These are phyloP conservation scores for Vanderwaltozyma polyspora DNA, from an alignment of 805 yeast genomes.

Conservation along the genomic window DNA sequence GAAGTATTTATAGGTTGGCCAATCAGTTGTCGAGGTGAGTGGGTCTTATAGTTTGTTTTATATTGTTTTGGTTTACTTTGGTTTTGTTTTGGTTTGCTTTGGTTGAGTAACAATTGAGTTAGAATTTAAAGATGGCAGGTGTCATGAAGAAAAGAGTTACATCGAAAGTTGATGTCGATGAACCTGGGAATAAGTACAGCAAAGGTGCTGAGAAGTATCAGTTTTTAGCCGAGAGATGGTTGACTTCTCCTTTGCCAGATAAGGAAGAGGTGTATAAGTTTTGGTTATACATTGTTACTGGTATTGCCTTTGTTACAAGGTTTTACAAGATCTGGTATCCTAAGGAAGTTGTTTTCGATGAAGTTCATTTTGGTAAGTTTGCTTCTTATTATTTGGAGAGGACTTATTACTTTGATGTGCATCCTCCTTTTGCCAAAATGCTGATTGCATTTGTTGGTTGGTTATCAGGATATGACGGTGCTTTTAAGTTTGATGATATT, in stretches of 20 bases:
- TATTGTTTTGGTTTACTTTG: no score
- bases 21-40: no score
- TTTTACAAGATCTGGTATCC: conserved; percentile 55
- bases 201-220: conserved; percentile 7
- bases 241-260: conserved; percentile 19
- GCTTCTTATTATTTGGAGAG: conserved; percentile 79
- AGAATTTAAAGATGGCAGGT: conserved; percentile 3
- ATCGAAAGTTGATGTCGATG: conserved; percentile 13
- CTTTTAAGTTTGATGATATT: conserved; percentile 80
- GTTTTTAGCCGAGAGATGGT: conserved; percentile 20
- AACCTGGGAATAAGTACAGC: conserved; percentile 18
- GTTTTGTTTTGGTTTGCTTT: no score
- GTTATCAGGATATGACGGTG: conserved; percentile 82
- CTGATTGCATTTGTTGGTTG: conserved; percentile 85
- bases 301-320: conserved; percentile 54
- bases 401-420: conserved; percentile 90
- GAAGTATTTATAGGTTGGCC: no score
- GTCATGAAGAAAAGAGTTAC: not conserved
- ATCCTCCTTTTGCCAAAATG: conserved; percentile 95
- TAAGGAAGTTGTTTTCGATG: conserved; percentile 72
- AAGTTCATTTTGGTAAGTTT: conserved; percentile 79
- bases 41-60: no score
- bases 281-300: conserved; percentile 51
- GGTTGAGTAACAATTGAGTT: no score
- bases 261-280: conserved; percentile 30